Evolutionary conservation across 192 early-diverging fungal species (phyloP), one percentile per base, ranked within the genome.

Genomic region (Anaeromyces robustus): DNA sequence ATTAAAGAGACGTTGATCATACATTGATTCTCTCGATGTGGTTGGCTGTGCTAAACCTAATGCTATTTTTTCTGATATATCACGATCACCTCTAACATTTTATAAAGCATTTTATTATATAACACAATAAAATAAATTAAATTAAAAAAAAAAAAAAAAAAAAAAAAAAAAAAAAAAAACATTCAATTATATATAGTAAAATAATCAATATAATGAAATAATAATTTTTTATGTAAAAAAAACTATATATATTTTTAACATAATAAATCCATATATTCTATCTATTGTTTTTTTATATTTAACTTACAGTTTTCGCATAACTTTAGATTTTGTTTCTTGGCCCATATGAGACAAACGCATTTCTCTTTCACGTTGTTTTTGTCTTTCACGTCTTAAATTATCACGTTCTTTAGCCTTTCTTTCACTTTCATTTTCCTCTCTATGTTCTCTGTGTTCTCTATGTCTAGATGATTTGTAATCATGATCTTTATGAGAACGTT

Each of bases 41-140:
- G 98, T 92, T 12, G 96, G 98, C 81, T 97, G 94, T 29, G 96
- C 97, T 79, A 98, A 86, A 29, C 98, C 98, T 78, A 99, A 89
- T 0, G 98, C 98, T 79, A 99, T 94, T 85, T 97, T 98, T 87
- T 99, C 98, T 0, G 97, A 98, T 79, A 99, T 96, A 88, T 99
- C 98, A 84, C 98, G 92, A 4, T 92, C 92, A 83, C 89, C 84
- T 34, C 92, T 95, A 84, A 83, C 37, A 68, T 68, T 80, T 30
- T 81, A 80, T 39, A 59, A 13, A n/a, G n/a, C n/a, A n/a, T n/a
- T n/a, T n/a, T n/a, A n/a, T n/a, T n/a, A n/a, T n/a, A n/a, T n/a
- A n/a, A n/a, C n/a, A n/a, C n/a, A n/a, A n/a, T n/a, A n/a, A n/a
- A n/a, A n/a, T n/a, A n/a, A n/a, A n/a, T n/a, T n/a, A n/a, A n/a